Evolutionary conservation across 2,329 filamentous ascomycete species (phyloP), one percentile per base, ranked within the genome.

Genomic region (Sarocladium strictum): DNA sequence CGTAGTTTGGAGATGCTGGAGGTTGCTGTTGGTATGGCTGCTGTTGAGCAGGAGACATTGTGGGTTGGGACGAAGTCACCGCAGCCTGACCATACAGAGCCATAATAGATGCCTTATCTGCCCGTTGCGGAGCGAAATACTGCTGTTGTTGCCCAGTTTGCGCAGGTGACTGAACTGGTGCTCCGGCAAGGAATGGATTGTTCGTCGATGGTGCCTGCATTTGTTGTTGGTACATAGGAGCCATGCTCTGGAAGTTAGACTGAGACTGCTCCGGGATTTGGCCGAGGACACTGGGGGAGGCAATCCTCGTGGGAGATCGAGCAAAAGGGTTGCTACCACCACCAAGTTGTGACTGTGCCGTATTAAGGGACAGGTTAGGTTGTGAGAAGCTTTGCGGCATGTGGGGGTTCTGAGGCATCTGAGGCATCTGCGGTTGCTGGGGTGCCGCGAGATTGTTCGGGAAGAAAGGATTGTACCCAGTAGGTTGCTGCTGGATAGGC

Each of bases 51-150:
- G 67, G 62, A 10, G 70, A 63, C 24, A 58, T 57, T 17, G 70
- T 59, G 26, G 71, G 64, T 27, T 73, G 69, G 3, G 78, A 75
- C 1, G 76, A 71, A 32, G 77, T 68, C 51, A 83, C 77, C 7
- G 80, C 76, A 37, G 85, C 80, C 64, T 81, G 84, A 63, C 79
- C 81, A 69, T 89, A 93, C 11, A 94, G 70, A 5, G 89, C 86
- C 67, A 93, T 75, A 56, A 94, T 93, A 3, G 86, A 86, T 2
- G 81, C 82, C 59, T 88, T 92, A 62, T 90, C 83, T 27, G 84
- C 77, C 29, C 79, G 74, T 26, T 63, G 66, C 19, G 63, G 62
- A 1, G 62, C 60, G 37, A 71, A 65, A 43, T 66, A 64, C 5
- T 61, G 53, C 7, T 63, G 62, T 55, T 65, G 68, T 2, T 57